Percentiles rank a stretch among this genome's conserved stretches.
These are phyloP conservation scores for Pyrenophora seminiperda DNA, from an alignment of 2,329 filamentous ascomycete genomes.

Conservation along the genomic window DNA sequence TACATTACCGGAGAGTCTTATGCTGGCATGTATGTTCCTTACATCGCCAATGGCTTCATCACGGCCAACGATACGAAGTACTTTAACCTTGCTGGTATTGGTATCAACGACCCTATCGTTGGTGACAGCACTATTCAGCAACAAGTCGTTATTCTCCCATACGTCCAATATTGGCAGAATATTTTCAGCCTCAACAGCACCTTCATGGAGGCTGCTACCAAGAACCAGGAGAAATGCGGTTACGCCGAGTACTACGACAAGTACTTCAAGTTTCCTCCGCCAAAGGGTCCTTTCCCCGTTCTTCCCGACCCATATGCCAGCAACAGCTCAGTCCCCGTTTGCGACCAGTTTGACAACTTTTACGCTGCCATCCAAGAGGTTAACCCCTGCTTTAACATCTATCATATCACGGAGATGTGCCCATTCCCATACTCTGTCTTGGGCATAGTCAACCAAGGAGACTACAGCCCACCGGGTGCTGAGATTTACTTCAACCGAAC, in stretches of 20 bases:
- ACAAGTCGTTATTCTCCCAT: slow-evolving; percentile 44
- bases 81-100: slow-evolving; percentile 59
- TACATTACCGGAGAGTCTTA: slow-evolving; percentile 63
- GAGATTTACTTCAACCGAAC: slow-evolving; percentile 58
- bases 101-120: slow-evolving; percentile 56
- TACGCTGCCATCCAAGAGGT: no score
- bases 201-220: slow-evolving; percentile 45
- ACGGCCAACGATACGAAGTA: slow-evolving; percentile 57
- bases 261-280: slow-evolving; percentile 51
- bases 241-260: slow-evolving; percentile 29
- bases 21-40: slow-evolving; percentile 62
- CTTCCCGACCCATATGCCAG: slow-evolving; percentile 30
- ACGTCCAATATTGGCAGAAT: slow-evolving; percentile 49
- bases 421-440: slow-evolving; percentile 49
- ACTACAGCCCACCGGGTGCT: slow-evolving; percentile 48
- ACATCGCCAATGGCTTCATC: slow-evolving; percentile 62
- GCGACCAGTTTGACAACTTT: no score
- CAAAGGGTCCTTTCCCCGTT: slow-evolving; percentile 39
- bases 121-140: slow-evolving; percentile 50
- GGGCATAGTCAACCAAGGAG: slow-evolving; percentile 47
- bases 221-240: slow-evolving; percentile 37
- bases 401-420: slow-evolving; percentile 55
- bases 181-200: slow-evolving; percentile 52
- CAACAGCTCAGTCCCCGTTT: slow-evolving; percentile 38
- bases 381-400: slow-evolving; percentile 60